Percentiles rank a stretch among this genome's conserved stretches.
phyloP scores from a whole-genome alignment of 2,329 filamentous ascomycete genomes.

The Furcasterigmium furcatum region DNA sequence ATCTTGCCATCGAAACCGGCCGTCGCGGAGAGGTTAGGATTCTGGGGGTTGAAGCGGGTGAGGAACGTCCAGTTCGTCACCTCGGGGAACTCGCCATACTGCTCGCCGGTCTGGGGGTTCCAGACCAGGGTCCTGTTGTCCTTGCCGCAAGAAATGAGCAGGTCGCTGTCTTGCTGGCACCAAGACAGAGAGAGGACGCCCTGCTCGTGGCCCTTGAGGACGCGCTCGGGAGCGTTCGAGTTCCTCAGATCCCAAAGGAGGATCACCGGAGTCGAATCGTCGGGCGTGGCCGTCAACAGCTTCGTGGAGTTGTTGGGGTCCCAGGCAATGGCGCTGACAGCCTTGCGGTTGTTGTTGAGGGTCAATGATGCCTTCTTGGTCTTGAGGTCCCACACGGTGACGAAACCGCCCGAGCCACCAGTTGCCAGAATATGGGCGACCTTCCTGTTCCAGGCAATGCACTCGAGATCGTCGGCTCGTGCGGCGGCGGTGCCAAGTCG shows the following conservation, averaged over 20 bases:
- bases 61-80: constrained; percentile 99
- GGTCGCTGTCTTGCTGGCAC: constrained; percentile 86
- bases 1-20: constrained; percentile 98
- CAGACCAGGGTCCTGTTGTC: constrained; percentile 94
- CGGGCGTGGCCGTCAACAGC: constrained; percentile 86
- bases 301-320: constrained; percentile 94
- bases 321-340: constrained; percentile 95
- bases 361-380: constrained; percentile 96
- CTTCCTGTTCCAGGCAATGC: constrained; percentile 97
- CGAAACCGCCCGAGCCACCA: constrained; percentile 87
- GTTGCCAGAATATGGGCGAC: constrained; percentile 95
- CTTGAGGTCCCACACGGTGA: constrained; percentile 98
- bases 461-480: constrained; percentile 92
- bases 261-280: constrained; percentile 85
- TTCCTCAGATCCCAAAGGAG: constrained; percentile 94
- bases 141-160: constrained; percentile 91
- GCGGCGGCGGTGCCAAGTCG: constrained; percentile 84
- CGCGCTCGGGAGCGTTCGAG: constrained; percentile 89
- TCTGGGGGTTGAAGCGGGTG: constrained; percentile 89
- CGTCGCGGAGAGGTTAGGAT: constrained; percentile 88
- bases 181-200: constrained; percentile 92
- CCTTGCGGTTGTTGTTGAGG: constrained; percentile 90
- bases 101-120: constrained; percentile 90
- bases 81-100: constrained; percentile 89
- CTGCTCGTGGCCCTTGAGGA: constrained; percentile 87